Percentiles rank a stretch among this genome's conserved stretches.
Conservation (phyloP, 805 yeast species). For the Wickerhamiella domercqiae region DNA sequence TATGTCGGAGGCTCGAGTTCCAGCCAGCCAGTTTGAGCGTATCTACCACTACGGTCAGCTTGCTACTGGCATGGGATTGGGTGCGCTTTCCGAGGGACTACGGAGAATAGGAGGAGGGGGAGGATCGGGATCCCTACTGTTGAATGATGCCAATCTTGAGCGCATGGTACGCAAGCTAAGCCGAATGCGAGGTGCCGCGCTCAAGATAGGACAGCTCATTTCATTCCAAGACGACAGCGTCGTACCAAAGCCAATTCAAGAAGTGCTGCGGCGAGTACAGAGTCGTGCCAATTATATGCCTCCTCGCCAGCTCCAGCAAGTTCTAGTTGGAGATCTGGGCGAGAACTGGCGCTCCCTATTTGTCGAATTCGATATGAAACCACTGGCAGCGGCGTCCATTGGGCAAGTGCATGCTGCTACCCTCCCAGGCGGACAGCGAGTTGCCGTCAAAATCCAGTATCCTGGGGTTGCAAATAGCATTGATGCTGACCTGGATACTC, state of each 20-base stretch:
- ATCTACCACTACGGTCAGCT: constrained; percentile 83
- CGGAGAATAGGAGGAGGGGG: constrained; percentile 33
- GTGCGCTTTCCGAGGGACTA: constrained; percentile 66
- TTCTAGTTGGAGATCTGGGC: constrained; percentile 62
- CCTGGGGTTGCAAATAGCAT: constrained; percentile 93
- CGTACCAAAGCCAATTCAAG: constrained; percentile 71
- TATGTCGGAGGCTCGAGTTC: constrained; percentile 57
- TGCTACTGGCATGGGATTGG: constrained; percentile 82
- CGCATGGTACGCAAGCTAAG: constrained; percentile 75
- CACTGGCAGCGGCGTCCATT: constrained; percentile 94
- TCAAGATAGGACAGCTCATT: constrained; percentile 92
- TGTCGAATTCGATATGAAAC: constrained; percentile 64
- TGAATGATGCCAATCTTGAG: constrained; percentile 74
- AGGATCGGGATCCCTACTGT: constrained; percentile 36
- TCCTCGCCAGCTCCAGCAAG: constrained; percentile 65
- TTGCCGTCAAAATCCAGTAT: constrained; percentile 91
- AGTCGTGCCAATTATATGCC: constrained; percentile 97
- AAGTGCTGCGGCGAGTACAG: constrained; percentile 69
- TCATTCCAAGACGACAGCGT: constrained; percentile 85
- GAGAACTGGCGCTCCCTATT: constrained; percentile 61
- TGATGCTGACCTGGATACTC: constrained; percentile 82
- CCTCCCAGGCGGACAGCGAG: constrained; percentile 39
- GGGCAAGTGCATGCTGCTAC: constrained; percentile 91
- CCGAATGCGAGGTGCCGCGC: constrained; percentile 97
- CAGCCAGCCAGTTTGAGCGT: constrained; percentile 73